phyloP scores from a whole-genome alignment of 2,329 filamentous ascomycete species.

The Phialophora expanda region DNA sequence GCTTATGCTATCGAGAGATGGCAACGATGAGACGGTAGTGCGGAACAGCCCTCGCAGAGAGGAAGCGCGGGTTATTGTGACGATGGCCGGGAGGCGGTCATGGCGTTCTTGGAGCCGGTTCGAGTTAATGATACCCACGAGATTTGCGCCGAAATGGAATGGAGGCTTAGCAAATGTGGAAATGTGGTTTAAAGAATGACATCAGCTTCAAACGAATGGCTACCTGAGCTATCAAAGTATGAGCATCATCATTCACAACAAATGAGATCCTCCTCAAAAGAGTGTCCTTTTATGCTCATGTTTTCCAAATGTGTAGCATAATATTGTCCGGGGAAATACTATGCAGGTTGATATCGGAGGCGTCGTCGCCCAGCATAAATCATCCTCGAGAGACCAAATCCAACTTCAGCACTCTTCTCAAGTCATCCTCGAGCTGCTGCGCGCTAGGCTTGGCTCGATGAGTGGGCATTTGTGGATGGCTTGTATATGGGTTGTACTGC shows the following conservation, averaged over 20 bases:
- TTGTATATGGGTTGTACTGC: conserved; percentile 32
- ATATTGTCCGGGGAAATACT: conserved; percentile 6
- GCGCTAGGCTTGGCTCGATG: conserved; percentile 45
- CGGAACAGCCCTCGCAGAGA: background rate
- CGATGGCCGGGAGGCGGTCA: background rate
- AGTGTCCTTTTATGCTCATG: conserved; percentile 26
- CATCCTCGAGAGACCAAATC: conserved; percentile 35
- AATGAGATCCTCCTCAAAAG: conserved; percentile 34
- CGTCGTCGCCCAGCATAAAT: conserved; percentile 2
- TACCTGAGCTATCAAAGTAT: conserved; percentile 12
- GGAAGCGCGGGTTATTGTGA: background rate
- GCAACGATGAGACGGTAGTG: background rate
- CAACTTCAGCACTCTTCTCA: conserved; percentile 55
- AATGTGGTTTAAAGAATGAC: background rate
- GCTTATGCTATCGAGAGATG: background rate
- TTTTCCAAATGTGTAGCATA: conserved; percentile 27
- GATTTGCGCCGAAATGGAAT: background rate
- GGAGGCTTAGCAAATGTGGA: background rate
- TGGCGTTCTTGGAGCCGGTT: background rate
- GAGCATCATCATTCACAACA: conserved; percentile 23
- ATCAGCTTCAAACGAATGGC: conserved; percentile 7
- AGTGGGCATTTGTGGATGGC: conserved; percentile 35
- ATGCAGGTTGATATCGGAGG: conserved; percentile 3
- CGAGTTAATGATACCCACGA: background rate
- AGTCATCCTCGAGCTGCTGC: conserved; percentile 55